Base-by-base conservation (phyloP, 2,329 filamentous ascomycete species). In the Neurospora crassa region DNA sequence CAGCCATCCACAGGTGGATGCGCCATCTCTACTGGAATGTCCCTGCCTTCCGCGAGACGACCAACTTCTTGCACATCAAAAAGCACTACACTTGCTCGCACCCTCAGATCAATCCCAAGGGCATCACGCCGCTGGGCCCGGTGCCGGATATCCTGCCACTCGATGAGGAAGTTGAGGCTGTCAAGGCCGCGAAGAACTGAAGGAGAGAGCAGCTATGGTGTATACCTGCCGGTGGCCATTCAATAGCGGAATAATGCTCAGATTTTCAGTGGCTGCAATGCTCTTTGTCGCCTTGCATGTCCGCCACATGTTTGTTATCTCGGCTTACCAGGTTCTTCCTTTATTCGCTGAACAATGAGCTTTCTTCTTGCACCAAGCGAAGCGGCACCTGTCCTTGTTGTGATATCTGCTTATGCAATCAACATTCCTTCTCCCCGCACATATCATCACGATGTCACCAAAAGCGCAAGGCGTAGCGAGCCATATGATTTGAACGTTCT, bases 21-120 rank as follows among this genome's bases (percentile, higher is more conserved):
- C 86, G 92, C 70, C 87, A 90, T 78, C 82, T 97, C 76, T 97
- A 97, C 83, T 97, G 94, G 94, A 90, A 91, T 75, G 80, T 89
- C 34, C 84, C 89, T 0, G 93, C 93, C 2, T 97, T 97, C 83
- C 84, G 84, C 74, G 88, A 92, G 69, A 96, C 94, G 73, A 97
- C 94, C 29, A 88, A 97, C 80, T 97, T 97, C 80, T 88, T 96
- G 80, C 96, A 99, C 82, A 98, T 98, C 84, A 97, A 97, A 88
- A 91, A 84, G 80, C 89, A 90, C 79, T 89, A 88, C 79, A 88
- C 87, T 72, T 83, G 85, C 76, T 89, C 86, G 75, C 87, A 89
- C 77, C 84, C 84, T 11, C 86, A 91, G 82, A 90, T 91, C 79
- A 91, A 91, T 80, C 89, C 89, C 18, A 80, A 84, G 68, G 83